These are phyloP conservation scores for Dianthus caryophyllus DNA, from an alignment of 148 eudicot genomes.

Conservation along the genomic window DNA sequence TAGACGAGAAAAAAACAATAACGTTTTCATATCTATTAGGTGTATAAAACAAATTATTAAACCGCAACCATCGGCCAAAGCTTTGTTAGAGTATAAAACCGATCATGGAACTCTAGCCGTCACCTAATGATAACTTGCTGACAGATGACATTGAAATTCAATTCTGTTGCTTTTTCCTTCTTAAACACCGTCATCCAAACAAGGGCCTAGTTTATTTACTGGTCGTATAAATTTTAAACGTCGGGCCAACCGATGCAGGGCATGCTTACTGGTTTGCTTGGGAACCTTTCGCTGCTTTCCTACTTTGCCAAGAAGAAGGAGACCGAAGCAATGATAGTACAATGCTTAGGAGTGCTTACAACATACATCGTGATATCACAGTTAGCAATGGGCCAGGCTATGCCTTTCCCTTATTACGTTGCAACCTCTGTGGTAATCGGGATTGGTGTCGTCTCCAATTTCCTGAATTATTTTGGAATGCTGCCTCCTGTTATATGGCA, in stretches of 20 bases:
- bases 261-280: conserved; percentile 89
- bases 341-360: conserved; percentile 80
- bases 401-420: conserved; percentile 66
- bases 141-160: no score
- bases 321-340: conserved; percentile 77
- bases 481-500: conserved; percentile 62
- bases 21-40: not conserved
- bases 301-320: conserved; percentile 94
- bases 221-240: conserved; percentile 7
- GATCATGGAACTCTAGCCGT: no score
- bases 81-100: no score
- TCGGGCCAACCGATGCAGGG: conserved; percentile 45
- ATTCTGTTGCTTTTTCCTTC: not conserved
- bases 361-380: conserved; percentile 67
- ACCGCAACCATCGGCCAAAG: no score
- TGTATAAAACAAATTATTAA: not conserved
- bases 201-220: not conserved
- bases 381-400: conserved; percentile 83
- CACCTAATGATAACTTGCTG: no score
- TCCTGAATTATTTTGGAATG: conserved; percentile 65
- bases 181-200: no score
- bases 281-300: conserved; percentile 77
- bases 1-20: not conserved
- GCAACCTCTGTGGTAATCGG: conserved; percentile 59
- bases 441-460: conserved; percentile 63